phyloP scores from a whole-genome alignment of 2,329 filamentous ascomycete species.

The Talaromyces sp. region DNA sequence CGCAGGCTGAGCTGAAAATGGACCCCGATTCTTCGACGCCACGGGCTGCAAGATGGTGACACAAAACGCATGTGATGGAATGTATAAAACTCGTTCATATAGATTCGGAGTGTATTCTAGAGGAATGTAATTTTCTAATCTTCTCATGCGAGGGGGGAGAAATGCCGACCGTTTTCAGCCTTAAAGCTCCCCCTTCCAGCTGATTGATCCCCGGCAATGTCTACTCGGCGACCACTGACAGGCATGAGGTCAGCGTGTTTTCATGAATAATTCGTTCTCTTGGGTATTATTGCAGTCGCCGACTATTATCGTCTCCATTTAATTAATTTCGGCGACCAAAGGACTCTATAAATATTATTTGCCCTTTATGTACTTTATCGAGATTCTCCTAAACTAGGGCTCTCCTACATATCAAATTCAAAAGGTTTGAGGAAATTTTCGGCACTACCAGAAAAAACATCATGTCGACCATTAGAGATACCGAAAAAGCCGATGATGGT shows the following conservation, averaged over 20 bases:
- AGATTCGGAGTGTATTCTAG: neutral
- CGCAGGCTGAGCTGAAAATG: neutral
- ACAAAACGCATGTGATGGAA: neutral
- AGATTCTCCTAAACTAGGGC: neutral
- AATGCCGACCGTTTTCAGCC: neutral
- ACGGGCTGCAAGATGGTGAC: neutral
- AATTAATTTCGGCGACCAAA: neutral
- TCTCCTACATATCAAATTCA: neutral
- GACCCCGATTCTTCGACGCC: neutral
- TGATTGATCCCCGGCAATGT: neutral
- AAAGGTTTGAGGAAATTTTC: neutral
- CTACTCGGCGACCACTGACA: neutral
- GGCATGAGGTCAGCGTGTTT: neutral
- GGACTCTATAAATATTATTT: neutral
- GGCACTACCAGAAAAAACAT: too few species aligned
- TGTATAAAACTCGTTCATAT: neutral
- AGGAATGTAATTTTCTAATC: neutral
- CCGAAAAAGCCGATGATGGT: neutral
- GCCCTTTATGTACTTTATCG: neutral
- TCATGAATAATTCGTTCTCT: neutral
- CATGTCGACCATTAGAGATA: neutral
- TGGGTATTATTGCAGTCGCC: neutral
- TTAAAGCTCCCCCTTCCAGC: neutral
- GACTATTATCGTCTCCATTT: neutral
- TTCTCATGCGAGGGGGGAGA: neutral